Evolutionary conservation across 1,284 basidiomycete genomes (phyloP).

Genomic region (Phellinidium pouzarii): DNA sequence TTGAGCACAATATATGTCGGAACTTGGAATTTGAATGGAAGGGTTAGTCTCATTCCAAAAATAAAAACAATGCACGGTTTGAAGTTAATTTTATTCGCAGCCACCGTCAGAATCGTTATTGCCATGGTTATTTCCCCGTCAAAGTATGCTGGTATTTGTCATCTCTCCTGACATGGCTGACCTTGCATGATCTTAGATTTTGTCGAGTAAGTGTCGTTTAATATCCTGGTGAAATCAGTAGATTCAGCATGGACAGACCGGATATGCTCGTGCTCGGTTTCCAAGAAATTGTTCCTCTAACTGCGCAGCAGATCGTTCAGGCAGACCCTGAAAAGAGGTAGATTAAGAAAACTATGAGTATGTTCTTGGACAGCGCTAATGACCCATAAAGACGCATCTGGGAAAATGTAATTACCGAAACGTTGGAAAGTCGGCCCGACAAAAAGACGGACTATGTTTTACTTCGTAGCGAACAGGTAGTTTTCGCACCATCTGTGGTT

Average conservation of each 20-base stretch:
- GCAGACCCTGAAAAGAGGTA: conserved; percentile 93
- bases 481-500: too few species aligned
- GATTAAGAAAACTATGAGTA: conserved; percentile 1
- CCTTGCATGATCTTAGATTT: conserved; percentile 34
- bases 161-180: conserved; percentile 1
- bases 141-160: conserved; percentile 44
- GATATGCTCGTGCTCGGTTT: conserved; percentile 92
- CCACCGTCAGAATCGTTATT: conserved; percentile 78
- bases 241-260: conserved; percentile 45
- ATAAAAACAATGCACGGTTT: conserved; percentile 16
- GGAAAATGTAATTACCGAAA: conserved; percentile 80
- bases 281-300: conserved; percentile 96
- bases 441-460: conserved; percentile 76
- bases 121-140: conserved; percentile 85
- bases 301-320: conserved; percentile 93
- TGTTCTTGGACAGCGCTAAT: not conserved
- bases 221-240: not conserved
- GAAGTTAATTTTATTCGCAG: conserved; percentile 29
- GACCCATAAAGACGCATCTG: conserved; percentile 59
- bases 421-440: conserved; percentile 62
- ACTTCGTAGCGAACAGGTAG: conserved; percentile 85
- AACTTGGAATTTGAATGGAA: conserved; percentile 95
- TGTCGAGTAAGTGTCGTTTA: conserved; percentile 45
- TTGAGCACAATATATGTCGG: conserved; percentile 77
- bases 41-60: conserved; percentile 38